These are phyloP conservation scores for Aspergillus sp. DNA, from an alignment of 2,329 filamentous ascomycete genomes.

Conservation along the genomic window DNA sequence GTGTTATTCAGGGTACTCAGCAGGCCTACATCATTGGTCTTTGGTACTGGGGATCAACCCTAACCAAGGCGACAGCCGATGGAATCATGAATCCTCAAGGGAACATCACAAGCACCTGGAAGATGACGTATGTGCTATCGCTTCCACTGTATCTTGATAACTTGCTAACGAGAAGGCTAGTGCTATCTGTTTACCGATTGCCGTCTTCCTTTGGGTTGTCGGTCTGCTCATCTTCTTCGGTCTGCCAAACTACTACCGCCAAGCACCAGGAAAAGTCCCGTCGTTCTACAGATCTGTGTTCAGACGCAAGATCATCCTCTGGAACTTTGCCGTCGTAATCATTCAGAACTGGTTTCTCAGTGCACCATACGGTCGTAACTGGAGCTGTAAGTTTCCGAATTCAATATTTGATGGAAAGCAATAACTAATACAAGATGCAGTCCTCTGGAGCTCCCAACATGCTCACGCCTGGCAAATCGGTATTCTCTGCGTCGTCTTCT, in stretches of 20 bases:
- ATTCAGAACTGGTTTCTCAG: slow-evolving; percentile 63
- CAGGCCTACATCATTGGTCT: slow-evolving; percentile 59
- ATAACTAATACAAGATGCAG: slow-evolving; percentile 9
- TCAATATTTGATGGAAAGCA: too few relatives aligned
- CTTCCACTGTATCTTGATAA: not conserved
- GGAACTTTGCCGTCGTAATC: slow-evolving; percentile 59
- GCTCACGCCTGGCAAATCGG: slow-evolving; percentile 52
- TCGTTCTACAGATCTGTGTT: slow-evolving; percentile 58
- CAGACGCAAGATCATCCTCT: slow-evolving; percentile 58
- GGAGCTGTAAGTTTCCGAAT: slow-evolving; percentile 42
- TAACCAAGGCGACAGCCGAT: slow-evolving; percentile 41
- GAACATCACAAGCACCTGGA: slow-evolving; percentile 37
- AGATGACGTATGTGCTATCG: slow-evolving; percentile 32
- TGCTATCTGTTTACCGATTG: slow-evolving; percentile 53
- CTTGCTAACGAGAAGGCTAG: slow-evolving; percentile 20
- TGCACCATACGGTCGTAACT: slow-evolving; percentile 60
- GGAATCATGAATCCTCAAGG: slow-evolving; percentile 34
- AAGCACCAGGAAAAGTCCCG: slow-evolving; percentile 56
- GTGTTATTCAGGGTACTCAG: slow-evolving; percentile 60
- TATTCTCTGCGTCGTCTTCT: slow-evolving; percentile 44
- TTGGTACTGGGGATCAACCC: slow-evolving; percentile 60
- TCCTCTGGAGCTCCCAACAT: slow-evolving; percentile 54
- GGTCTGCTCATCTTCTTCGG: slow-evolving; percentile 52
- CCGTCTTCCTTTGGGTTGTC: slow-evolving; percentile 51
- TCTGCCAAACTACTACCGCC: slow-evolving; percentile 61